phyloP scores from a whole-genome alignment of 805 yeast genomes.

The Yarrowia sp. region DNA sequence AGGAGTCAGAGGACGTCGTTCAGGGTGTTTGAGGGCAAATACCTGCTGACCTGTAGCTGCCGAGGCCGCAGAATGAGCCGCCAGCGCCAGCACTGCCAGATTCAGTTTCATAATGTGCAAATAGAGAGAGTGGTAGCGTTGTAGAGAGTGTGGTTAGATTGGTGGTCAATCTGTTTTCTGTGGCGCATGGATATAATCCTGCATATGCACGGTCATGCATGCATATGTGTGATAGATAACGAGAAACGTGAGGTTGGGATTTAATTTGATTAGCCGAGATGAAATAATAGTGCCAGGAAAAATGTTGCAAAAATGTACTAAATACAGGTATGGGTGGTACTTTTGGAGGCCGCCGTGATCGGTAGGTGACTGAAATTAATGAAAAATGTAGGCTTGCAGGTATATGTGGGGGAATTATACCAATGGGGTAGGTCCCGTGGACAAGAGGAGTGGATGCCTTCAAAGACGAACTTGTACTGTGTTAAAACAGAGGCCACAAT shows the following conservation, averaged over 20 bases:
- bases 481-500: no score
- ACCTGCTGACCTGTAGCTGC: constrained; percentile 18
- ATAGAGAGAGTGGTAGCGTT: not conserved
- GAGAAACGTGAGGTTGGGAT: not conserved
- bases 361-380: no score
- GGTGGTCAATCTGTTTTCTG: not conserved
- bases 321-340: no score
- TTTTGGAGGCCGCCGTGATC: no score
- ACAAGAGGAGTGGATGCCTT: no score
- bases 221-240: not conserved
- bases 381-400: no score
- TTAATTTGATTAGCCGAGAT: not conserved
- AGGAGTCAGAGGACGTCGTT: constrained; percentile 2
- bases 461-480: no score
- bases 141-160: not conserved
- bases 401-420: no score
- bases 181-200: constrained; percentile 11
- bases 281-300: no score
- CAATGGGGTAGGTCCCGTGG: no score
- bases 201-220: constrained; percentile 8
- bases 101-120: constrained; percentile 14
- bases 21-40: constrained; percentile 21
- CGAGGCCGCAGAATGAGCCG: not conserved
- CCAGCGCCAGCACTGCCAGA: constrained; percentile 22
- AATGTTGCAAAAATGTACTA: no score